These are phyloP conservation scores for Mycena leptocephala DNA, from an alignment of 768 basidiomycete species.

Conservation along the genomic window DNA sequence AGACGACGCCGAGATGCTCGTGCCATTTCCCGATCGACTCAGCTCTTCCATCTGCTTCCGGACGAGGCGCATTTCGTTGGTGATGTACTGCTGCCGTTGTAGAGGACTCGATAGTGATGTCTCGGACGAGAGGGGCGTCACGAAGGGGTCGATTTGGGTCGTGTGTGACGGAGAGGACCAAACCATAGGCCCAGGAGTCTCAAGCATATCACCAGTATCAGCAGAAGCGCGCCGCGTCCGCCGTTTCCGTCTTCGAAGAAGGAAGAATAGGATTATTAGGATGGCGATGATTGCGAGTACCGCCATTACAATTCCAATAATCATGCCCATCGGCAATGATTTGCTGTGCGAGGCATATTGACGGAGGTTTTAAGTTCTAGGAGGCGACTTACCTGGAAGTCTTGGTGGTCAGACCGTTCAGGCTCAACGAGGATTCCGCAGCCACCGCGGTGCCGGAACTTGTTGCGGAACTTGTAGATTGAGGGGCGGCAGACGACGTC, in stretches of 20 bases:
- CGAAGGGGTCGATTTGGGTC: slow-evolving; percentile 4
- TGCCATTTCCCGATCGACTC: background rate
- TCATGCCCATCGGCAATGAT: background rate
- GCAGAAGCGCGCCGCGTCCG: background rate
- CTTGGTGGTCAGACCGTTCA: background rate
- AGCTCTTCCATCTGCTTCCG: slow-evolving; percentile 24
- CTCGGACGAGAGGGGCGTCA: background rate
- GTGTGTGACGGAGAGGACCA: background rate
- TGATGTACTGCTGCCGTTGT: slow-evolving; percentile 18
- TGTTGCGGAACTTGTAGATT: too few relatives aligned
- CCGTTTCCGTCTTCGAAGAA: background rate
- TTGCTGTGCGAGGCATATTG: background rate
- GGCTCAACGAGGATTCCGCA: background rate
- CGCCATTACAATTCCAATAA: slow-evolving; percentile 10
- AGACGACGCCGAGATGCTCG: background rate
- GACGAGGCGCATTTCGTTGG: slow-evolving; percentile 18
- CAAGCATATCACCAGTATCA: background rate
- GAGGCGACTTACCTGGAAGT: background rate
- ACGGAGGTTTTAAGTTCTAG: too few relatives aligned
- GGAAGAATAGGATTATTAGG: slow-evolving; percentile 9
- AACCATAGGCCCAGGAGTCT: background rate
- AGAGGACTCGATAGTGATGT: background rate
- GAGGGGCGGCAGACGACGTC: background rate
- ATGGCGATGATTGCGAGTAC: background rate
- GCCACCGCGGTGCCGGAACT: too few relatives aligned